Evolutionary conservation across 495 filamentous ascomycete genomes (phyloP), one percentile per base, ranked within the genome.

Genomic region (Antarctomyces pellizariae): DNA sequence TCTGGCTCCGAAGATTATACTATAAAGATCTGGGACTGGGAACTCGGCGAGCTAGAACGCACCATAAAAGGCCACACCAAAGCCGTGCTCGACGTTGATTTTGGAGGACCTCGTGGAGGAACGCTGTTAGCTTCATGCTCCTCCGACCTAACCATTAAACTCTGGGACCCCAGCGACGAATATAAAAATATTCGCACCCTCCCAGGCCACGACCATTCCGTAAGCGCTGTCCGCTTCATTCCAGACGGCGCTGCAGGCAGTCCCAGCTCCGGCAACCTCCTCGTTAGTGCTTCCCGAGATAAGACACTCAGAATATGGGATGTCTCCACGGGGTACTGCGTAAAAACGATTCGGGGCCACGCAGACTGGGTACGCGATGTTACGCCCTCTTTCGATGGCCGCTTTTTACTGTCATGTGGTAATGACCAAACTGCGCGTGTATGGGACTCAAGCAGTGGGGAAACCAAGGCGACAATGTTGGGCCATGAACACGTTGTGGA

Each of bases 21-120:
- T 6, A 78, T 80, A 43, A 97, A 97, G 44, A 80, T 97, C 26
- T 97, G 86, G 86, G 86, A 93, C 41, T 93, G 80, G 78, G 86
- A 97, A 38, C 53, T 91, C 10, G 86, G 86, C 12, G 84, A 93
- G 45, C 59, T 92, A 5, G 84, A 93, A 42, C 51, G 73, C 15
- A 95, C 86, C 0, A 59, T 93, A 22, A 93, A 93, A 41, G 83
- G 83, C 1, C 86, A 97, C 44, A 91, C 78, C 2, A 89, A 78
- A 42, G 66, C 75, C 4, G 82, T 95, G 2, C 43, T 86, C 9
- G 82, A 86, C 42, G 65, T 92, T 25, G 86, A 93, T 38, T 95
- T 74, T 49, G 84, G 86, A 9, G 86, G 84, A 0, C 83, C 79
- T 1, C 62, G 75, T 36, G 78, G 76, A 20, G 73, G 73, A 13